A percentile compares a stretch with the other conserved stretches of the same genome.
Evolutionary conservation across 768 basidiomycete species (phyloP).

Genomic region (Macrolepiota fuliginosa): DNA sequence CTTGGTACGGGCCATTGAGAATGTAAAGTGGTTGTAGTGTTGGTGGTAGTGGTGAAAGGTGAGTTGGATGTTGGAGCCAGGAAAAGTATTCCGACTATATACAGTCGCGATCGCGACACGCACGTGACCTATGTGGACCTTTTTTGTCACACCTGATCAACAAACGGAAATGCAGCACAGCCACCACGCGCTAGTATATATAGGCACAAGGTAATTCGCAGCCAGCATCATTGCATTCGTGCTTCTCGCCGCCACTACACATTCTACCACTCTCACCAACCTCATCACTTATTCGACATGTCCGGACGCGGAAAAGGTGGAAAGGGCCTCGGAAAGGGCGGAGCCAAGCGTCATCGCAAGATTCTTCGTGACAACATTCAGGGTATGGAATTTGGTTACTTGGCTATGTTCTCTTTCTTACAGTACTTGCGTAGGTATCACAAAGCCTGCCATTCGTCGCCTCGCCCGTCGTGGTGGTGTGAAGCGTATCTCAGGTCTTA

Average conservation of each 20-base stretch:
- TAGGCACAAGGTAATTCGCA: constrained; percentile 12
- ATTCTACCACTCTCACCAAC: constrained; percentile 35
- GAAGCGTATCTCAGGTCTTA: constrained; percentile 91
- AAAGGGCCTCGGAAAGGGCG: constrained; percentile 97
- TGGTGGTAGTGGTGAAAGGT: constrained; percentile 17
- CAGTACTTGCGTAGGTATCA: constrained; percentile 59
- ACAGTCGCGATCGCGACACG: constrained; percentile 25
- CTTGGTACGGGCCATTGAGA: constrained; percentile 73
- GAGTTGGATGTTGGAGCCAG: constrained; percentile 23
- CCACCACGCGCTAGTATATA: constrained; percentile 43
- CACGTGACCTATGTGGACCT: constrained; percentile 41
- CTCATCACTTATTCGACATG: constrained; percentile 52
- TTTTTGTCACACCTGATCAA: constrained; percentile 46
- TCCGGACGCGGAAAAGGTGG: constrained; percentile 98
- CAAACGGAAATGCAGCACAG: constrained; percentile 49
- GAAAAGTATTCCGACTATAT: constrained; percentile 31
- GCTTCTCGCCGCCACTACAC: constrained; percentile 22
- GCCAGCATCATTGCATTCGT: constrained; percentile 22
- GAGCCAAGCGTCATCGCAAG: constrained; percentile 95
- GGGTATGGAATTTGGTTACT: constrained; percentile 28
- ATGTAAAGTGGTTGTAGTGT: constrained; percentile 34
- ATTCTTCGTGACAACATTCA: constrained; percentile 67
- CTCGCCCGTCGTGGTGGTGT: constrained; percentile 97
- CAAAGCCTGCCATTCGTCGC: constrained; percentile 91
- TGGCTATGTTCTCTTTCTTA: constrained; percentile 23